phyloP scores from a whole-genome alignment of 148 eudicot species.

The Chenopodium formosanum region DNA sequence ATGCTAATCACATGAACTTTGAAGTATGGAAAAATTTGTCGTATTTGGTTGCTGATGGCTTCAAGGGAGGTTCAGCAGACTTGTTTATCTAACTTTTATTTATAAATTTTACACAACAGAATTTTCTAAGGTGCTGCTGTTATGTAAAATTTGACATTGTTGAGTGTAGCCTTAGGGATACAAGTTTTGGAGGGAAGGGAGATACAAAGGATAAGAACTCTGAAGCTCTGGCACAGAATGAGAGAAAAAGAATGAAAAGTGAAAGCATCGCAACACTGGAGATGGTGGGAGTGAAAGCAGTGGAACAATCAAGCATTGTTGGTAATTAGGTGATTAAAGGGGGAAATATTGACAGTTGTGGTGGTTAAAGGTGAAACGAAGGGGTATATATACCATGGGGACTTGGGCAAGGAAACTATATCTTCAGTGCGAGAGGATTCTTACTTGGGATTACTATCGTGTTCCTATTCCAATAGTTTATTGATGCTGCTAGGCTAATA shows the following conservation, averaged over 20 bases:
- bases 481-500: not conserved
- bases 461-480: too few relatives aligned
- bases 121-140: not conserved
- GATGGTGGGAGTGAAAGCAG: not conserved
- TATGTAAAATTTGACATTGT: too few relatives aligned
- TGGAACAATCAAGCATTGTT: not conserved
- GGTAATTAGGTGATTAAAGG: not conserved
- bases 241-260: not conserved
- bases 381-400: not conserved
- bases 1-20: not conserved
- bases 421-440: not conserved
- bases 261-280: not conserved
- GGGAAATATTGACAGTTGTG: not conserved
- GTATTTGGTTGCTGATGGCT: not conserved
- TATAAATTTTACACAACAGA: not conserved
- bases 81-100: not conserved
- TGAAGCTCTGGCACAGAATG: not conserved
- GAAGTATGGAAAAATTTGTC: not conserved
- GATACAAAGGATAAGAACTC: not conserved
- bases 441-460: too few relatives aligned
- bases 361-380: not conserved
- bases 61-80: not conserved
- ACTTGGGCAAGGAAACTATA: not conserved
- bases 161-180: not conserved
- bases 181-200: not conserved